Evolutionary conservation across 2,329 filamentous ascomycete species (phyloP).

Genomic region (Trichoderma sp.): DNA sequence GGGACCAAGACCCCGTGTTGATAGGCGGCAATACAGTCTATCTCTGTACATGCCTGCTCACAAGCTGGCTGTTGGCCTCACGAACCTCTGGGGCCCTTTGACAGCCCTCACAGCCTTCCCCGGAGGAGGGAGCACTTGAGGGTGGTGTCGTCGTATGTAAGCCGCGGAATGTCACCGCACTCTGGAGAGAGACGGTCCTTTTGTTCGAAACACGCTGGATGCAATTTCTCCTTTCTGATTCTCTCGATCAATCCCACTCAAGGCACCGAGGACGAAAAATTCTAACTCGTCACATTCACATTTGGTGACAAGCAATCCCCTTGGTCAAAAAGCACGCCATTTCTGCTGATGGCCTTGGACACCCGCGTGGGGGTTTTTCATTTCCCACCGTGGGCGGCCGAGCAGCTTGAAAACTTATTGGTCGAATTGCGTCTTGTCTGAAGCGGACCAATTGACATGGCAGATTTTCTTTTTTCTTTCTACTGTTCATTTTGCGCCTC

Average conservation of each 20-base stretch:
- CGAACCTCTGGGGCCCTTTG: background rate
- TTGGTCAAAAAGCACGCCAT: constrained; percentile 22
- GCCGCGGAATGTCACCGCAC: constrained; percentile 7
- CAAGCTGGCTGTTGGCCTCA: background rate
- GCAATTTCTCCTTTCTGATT: background rate
- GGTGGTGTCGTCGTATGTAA: background rate
- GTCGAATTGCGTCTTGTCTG: background rate
- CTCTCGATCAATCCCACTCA: constrained; percentile 1
- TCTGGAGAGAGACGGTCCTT: background rate
- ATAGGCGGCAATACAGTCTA: background rate
- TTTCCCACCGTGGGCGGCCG: background rate
- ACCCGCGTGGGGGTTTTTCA: constrained; percentile 16
- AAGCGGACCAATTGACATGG: constrained; percentile 18
- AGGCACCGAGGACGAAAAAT: background rate
- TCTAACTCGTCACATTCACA: constrained; percentile 13
- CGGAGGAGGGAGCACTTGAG: background rate
- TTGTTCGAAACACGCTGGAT: background rate
- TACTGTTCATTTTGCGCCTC: background rate
- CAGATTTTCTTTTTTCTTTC: background rate
- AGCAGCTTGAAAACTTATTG: background rate
- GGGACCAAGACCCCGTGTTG: background rate
- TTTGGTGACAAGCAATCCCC: constrained; percentile 1
- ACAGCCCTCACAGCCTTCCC: background rate
- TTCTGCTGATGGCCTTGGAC: background rate
- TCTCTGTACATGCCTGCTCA: no score